A percentile compares a stretch with the other conserved stretches of the same genome.
Evolutionary conservation across 2,329 filamentous ascomycete species (phyloP).

Genomic region (Fusarium drepaniforme): DNA sequence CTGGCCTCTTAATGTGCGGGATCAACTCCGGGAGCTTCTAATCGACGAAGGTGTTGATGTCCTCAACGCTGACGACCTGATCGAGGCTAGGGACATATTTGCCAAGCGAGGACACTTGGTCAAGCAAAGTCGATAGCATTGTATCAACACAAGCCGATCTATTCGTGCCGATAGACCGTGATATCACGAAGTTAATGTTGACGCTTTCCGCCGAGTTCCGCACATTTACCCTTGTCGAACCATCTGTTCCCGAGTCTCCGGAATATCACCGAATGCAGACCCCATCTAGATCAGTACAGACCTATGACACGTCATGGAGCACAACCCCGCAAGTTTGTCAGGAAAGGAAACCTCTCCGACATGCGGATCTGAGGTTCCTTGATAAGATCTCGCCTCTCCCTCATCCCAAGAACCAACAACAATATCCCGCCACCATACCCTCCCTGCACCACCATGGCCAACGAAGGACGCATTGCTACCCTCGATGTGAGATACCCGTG

Average conservation of each 20-base stretch:
- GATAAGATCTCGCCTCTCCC: slow-evolving; percentile 4
- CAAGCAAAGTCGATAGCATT: background rate
- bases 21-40: slow-evolving; percentile 68
- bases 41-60: slow-evolving; percentile 69
- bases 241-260: slow-evolving; percentile 43
- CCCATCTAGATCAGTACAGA: slow-evolving; percentile 22
- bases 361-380: slow-evolving; percentile 11
- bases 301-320: slow-evolving; percentile 37
- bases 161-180: background rate
- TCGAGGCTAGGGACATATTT: slow-evolving; percentile 46
- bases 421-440: slow-evolving; percentile 2
- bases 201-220: slow-evolving; percentile 9
- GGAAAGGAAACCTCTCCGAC: slow-evolving; percentile 32
- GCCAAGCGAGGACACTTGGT: slow-evolving; percentile 1
- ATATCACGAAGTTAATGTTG: slow-evolving; percentile 1
- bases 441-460: slow-evolving; percentile 33
- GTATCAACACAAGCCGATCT: background rate
- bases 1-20: slow-evolving; percentile 67
- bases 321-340: slow-evolving; percentile 41
- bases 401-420: slow-evolving; percentile 11
- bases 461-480: slow-evolving; percentile 45
- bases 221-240: slow-evolving; percentile 3
- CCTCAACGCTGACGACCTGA: slow-evolving; percentile 72
- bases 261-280: slow-evolving; percentile 43
- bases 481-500: slow-evolving; percentile 52